A percentile compares a stretch with the other conserved stretches of the same genome.
Conservation (phyloP, 495 filamentous ascomycete genomes). For the Lepraria neglecta region DNA sequence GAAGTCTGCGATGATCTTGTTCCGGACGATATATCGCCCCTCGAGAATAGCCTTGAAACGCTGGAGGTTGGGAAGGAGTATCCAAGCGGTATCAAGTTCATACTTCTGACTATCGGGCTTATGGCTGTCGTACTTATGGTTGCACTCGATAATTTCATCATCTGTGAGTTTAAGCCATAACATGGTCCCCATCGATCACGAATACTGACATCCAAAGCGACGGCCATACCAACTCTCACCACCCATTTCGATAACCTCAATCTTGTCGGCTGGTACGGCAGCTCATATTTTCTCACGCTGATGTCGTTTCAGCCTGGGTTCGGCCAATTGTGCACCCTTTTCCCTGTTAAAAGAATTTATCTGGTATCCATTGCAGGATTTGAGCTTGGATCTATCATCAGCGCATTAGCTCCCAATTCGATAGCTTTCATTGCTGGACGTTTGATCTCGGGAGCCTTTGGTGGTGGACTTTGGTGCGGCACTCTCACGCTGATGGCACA, state of each 20-base stretch:
- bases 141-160: not conserved
- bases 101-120: not conserved
- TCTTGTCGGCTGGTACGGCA: slow-evolving; percentile 45
- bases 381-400: slow-evolving; percentile 32
- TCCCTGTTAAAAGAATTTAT: slow-evolving; percentile 31
- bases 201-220: not conserved
- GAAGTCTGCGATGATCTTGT: no score
- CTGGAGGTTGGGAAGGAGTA: no score
- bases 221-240: slow-evolving; percentile 21
- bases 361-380: slow-evolving; percentile 28
- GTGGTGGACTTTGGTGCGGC: slow-evolving; percentile 28
- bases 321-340: slow-evolving; percentile 33
- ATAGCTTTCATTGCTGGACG: slow-evolving; percentile 34
- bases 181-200: not conserved
- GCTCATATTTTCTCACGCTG: slow-evolving; percentile 37
- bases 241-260: slow-evolving; percentile 42
- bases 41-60: no score
- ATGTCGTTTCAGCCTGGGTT: slow-evolving; percentile 34
- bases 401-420: slow-evolving; percentile 30
- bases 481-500: slow-evolving; percentile 30
- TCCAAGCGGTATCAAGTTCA: not conserved
- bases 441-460: slow-evolving; percentile 32
- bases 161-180: no score
- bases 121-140: not conserved
- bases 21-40: no score